A percentile compares a stretch with the other conserved stretches of the same genome.
These are phyloP conservation scores for Nigrospora oryzae DNA, from an alignment of 2,329 filamentous ascomycete species.

Conservation along the genomic window DNA sequence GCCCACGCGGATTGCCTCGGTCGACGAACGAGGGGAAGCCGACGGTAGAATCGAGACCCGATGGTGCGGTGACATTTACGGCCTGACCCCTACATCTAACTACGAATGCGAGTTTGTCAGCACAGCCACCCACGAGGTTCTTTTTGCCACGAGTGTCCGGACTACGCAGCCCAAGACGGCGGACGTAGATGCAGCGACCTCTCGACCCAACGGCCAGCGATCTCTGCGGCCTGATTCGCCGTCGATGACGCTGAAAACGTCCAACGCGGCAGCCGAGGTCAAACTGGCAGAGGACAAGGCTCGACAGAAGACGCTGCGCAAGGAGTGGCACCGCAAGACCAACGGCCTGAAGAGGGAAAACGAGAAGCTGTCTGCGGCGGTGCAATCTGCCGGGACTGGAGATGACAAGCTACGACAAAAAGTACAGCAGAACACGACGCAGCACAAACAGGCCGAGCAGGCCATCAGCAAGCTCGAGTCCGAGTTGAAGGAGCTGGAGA, in stretches of 20 bases:
- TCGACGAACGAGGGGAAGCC: conserved; percentile 13
- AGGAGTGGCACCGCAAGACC: conserved; percentile 65
- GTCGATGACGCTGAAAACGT: conserved; percentile 67
- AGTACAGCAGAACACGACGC: conserved; percentile 65
- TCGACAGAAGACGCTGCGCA: conserved; percentile 61
- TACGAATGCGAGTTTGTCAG: conserved; percentile 74
- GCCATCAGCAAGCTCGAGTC: conserved; percentile 45
- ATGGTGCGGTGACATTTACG: conserved; percentile 67
- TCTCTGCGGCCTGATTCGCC: conserved; percentile 67
- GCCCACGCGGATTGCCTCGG: conserved; percentile 59
- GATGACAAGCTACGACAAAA: conserved; percentile 72
- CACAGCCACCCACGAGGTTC: conserved; percentile 52
- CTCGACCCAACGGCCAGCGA: conserved; percentile 39
- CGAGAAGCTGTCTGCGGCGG: conserved; percentile 56
- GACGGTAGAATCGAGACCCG: conserved; percentile 32
- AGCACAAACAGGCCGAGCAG: conserved; percentile 56
- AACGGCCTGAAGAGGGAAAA: conserved; percentile 65
- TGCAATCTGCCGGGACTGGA: conserved; percentile 60
- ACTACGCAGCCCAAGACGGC: conserved; percentile 45
- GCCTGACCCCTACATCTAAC: conserved; percentile 61
- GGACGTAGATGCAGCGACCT: conserved; percentile 24
- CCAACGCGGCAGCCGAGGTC: conserved; percentile 62
- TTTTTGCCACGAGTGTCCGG: conserved; percentile 66
- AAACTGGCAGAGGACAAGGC: conserved; percentile 63
- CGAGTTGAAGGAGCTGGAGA: conserved; percentile 57